phyloP scores from a whole-genome alignment of 192 early-diverging fungal genomes.

The Diversispora epigaea region DNA sequence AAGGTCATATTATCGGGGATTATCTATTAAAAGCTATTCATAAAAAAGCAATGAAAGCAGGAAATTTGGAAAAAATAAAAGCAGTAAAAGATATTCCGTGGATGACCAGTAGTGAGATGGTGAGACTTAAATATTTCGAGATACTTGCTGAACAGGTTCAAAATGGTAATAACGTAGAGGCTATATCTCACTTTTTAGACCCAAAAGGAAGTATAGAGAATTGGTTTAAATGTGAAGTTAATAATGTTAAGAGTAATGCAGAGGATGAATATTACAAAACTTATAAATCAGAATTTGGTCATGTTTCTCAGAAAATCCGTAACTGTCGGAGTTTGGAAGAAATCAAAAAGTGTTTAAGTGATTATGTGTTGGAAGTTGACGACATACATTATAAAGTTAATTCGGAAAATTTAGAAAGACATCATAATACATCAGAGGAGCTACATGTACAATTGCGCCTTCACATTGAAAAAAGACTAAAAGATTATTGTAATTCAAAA shows the following conservation, averaged over 20 bases:
- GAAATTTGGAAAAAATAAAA: background rate
- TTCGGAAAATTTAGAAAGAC: background rate
- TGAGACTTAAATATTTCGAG: conserved; percentile 24
- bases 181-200: background rate
- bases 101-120: no score
- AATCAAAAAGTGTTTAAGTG: no score
- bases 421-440: no score
- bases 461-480: conserved; percentile 9
- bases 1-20: conserved; percentile 19
- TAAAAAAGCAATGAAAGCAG: conserved; percentile 21
- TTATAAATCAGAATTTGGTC: no score
- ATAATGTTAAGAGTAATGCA: no score
- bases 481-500: background rate
- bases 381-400: conserved; percentile 16
- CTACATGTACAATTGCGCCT: background rate
- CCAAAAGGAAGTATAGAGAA: no score
- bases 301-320: no score
- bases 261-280: no score
- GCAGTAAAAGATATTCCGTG: background rate
- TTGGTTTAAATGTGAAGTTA: no score
- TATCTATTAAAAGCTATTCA: background rate
- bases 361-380: conserved; percentile 11
- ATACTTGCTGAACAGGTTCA: conserved; percentile 20
- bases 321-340: no score
- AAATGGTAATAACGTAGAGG: background rate